Percentiles rank a stretch among this genome's conserved stretches.
These are phyloP conservation scores for Theobroma cacao DNA, from an alignment of 345 rosid genomes.

Conservation along the genomic window DNA sequence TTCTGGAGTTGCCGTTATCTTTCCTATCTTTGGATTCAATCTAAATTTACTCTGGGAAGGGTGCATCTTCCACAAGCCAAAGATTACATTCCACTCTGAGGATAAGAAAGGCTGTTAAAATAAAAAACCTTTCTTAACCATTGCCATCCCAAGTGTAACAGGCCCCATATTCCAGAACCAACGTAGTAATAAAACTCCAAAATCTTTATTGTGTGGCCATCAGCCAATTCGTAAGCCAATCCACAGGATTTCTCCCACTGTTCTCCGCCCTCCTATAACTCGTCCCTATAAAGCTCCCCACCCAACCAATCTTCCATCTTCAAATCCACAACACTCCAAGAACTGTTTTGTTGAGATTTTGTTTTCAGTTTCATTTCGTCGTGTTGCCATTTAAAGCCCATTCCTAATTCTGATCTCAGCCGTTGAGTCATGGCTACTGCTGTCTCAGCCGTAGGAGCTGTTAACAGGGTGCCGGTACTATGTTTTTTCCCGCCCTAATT, in stretches of 20 bases:
- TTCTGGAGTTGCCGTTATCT: no score
- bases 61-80: no score
- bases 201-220: slow-evolving; percentile 26
- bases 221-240: slow-evolving; percentile 10
- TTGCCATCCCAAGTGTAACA: no score
- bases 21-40: no score
- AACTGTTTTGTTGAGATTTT: neutral
- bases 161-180: neutral
- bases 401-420: slow-evolving; percentile 19
- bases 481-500: slow-evolving; percentile 28
- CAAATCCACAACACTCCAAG: neutral
- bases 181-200: slow-evolving; percentile 15
- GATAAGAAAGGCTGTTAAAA: no score
- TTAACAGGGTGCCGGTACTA: slow-evolving; percentile 33
- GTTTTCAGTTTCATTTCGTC: slow-evolving; percentile 19
- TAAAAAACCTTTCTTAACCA: no score
- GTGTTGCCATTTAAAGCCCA: slow-evolving; percentile 9
- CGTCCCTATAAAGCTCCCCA: slow-evolving; percentile 13
- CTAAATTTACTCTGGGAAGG: no score
- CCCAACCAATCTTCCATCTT: neutral
- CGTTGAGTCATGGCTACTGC: slow-evolving; percentile 33
- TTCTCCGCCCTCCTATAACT: neutral
- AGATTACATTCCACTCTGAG: no score
- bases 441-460: slow-evolving; percentile 36
- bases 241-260: slow-evolving; percentile 14